Percentiles rank a stretch among this genome's conserved stretches.
These are phyloP conservation scores for Huntiella abstrusa DNA, from an alignment of 2,329 filamentous ascomycete species.

Conservation along the genomic window DNA sequence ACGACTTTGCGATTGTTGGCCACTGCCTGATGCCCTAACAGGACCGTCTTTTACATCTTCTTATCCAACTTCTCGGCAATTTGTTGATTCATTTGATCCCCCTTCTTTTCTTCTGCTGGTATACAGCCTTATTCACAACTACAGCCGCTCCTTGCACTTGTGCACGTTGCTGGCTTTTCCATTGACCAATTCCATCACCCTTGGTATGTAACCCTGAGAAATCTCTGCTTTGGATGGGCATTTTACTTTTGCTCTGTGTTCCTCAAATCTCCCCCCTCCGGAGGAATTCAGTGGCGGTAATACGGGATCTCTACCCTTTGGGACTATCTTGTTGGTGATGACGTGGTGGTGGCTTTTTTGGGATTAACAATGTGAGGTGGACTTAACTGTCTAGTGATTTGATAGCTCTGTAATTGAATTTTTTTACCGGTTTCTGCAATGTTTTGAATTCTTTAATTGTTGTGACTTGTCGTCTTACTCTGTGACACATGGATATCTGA, in stretches of 20 bases:
- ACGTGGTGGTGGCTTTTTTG: not conserved
- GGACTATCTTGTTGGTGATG: too few relatives aligned
- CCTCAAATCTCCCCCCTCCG: not conserved
- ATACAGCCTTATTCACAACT: not conserved
- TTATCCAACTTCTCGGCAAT: not conserved
- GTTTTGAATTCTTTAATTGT: not conserved
- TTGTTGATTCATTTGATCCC: not conserved
- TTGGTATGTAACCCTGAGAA: not conserved
- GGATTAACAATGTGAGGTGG: not conserved
- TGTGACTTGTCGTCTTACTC: not conserved
- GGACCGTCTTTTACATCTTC: not conserved
- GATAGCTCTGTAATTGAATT: not conserved
- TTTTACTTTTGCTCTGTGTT: not conserved
- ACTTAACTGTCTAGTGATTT: conserved; percentile 1
- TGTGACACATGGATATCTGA: too few relatives aligned
- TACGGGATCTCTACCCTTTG: not conserved
- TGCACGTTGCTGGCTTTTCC: not conserved
- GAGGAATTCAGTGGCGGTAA: not conserved
- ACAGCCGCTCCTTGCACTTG: not conserved
- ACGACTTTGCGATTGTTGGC: too few relatives aligned
- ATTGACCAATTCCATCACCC: not conserved
- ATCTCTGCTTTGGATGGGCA: not conserved
- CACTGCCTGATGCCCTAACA: not conserved
- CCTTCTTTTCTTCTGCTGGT: not conserved
- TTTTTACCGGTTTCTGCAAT: not conserved